Evolutionary conservation across 2,329 filamentous ascomycete genomes (phyloP), one percentile per base, ranked within the genome.

Genomic region (Penicillium rolfsii): DNA sequence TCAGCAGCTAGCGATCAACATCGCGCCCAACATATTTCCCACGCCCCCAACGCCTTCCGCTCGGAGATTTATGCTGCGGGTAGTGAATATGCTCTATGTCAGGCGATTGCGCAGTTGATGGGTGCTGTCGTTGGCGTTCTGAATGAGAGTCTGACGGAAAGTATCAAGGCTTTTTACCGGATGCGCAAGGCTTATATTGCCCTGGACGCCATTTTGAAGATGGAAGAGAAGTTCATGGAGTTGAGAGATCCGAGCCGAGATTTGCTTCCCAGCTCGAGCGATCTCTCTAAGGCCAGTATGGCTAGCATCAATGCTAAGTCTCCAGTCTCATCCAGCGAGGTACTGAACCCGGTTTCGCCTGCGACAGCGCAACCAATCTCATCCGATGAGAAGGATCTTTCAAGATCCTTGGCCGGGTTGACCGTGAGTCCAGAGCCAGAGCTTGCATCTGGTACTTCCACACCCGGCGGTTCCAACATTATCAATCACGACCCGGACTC

Each of bases 141-240:
- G 69, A 96, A 96, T 67, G 95, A 98, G 80, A 97, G 91, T 73
- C 79, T 98, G 69, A 94, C 93, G 0, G 95, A 98, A 75, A 92
- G 88, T 16, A 86, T 98, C 75, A 92, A 89, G 77, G 92, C 92
- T 5, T 98, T 98, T 72, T 96, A 96, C 73, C 96, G 95, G 77
- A 78, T 98, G 68, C 85, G 94, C 63, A 96, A 96, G 74, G 94
- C 94, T 0, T 98, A 91, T 71, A 80, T 92, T 41, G 89, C 92
- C 0, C 81, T 99, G 3, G 90, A 97, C 70, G 84, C 83, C 9
- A 91, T 99, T 58, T 83, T 93, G 72, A 85, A 90, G 62, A 85
- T 89, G 36, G 93, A 97, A 77, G 84, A 84, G 26, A 86, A 84
- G 62, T 87, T 83, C 62, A 70, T 86, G 66, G 71, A 74, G 53